Conservation (phyloP, 1,284 basidiomycete genomes). For the Exobasidium cylindrosporum region DNA sequence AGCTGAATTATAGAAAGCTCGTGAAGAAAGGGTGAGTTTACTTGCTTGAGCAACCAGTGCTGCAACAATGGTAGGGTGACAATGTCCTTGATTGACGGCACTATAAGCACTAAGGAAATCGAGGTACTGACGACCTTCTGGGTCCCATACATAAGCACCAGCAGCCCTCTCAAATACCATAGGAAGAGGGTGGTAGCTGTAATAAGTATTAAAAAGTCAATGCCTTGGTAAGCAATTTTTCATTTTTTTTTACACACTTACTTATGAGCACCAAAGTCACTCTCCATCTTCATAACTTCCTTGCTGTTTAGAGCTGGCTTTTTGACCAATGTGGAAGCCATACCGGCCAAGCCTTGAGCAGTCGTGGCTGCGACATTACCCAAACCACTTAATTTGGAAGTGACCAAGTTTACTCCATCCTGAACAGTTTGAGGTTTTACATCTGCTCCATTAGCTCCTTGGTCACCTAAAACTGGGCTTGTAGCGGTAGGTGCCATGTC, state of each 20-base stretch:
- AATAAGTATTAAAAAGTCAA: constrained; percentile 57
- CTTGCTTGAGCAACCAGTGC: constrained; percentile 81
- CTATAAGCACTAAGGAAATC: constrained; percentile 93
- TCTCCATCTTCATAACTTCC: constrained; percentile 76
- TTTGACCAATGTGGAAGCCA: constrained; percentile 1
- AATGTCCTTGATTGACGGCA: constrained; percentile 81
- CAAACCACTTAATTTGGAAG: constrained; percentile 25
- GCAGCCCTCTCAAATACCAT: constrained; percentile 86
- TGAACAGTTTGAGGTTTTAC: constrained; percentile 11
- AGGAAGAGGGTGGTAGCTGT: constrained; percentile 82
- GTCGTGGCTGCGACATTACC: constrained; percentile 20
- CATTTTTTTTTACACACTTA: constrained; percentile 60
- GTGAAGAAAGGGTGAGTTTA: constrained; percentile 85
- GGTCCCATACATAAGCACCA: constrained; percentile 94
- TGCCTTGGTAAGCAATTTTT: background rate
- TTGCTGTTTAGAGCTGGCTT: constrained; percentile 56
- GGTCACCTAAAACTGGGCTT: constrained; percentile 20
- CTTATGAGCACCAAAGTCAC: constrained; percentile 79
- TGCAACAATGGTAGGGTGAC: constrained; percentile 82
- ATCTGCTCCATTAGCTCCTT: constrained; percentile 24
- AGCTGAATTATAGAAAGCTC: constrained; percentile 91
- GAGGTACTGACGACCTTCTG: constrained; percentile 67
- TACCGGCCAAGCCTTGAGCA: constrained; percentile 1
- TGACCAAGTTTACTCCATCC: constrained; percentile 21
- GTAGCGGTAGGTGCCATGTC: constrained; percentile 37